phyloP scores from a whole-genome alignment of 768 basidiomycete species.

The Daedalea quercina region DNA sequence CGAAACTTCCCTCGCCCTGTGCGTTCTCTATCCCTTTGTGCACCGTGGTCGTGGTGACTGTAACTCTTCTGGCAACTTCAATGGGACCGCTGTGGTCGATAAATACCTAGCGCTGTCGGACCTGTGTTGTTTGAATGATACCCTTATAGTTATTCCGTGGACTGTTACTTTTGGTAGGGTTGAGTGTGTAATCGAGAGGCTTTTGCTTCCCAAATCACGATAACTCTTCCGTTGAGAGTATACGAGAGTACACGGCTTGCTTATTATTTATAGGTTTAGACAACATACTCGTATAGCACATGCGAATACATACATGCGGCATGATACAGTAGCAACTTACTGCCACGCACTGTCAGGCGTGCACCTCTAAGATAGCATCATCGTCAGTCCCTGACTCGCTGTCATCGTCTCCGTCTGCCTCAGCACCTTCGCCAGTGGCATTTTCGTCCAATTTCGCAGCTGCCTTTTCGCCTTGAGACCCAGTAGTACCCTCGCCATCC shows the following conservation, averaged over 20 bases:
- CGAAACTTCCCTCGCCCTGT: no score
- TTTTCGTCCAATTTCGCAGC: conserved; percentile 4
- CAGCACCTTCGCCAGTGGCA: conserved; percentile 5
- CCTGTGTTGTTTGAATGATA: not conserved
- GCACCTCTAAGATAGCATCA: conserved; percentile 17
- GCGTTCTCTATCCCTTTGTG: no score
- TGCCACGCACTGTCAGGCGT: conserved; percentile 4
- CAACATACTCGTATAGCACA: no score
- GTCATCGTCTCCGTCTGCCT: conserved; percentile 10
- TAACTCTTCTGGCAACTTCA: not conserved
- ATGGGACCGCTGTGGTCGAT: not conserved
- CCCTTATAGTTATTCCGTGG: not conserved
- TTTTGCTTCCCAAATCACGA: no score
- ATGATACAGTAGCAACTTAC: not conserved
- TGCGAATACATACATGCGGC: no score
- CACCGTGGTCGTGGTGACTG: no score
- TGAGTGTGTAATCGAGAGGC: no score
- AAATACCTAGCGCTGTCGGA: not conserved
- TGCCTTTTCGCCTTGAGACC: not conserved
- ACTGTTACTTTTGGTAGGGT: not conserved
- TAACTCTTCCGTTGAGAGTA: no score
- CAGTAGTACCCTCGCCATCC: not conserved
- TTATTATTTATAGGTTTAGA: no score
- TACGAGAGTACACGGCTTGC: no score
- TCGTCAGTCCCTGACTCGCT: conserved; percentile 17